Base-by-base conservation (phyloP, 208 protist species). In the Acanthamoeba healyi region DNA sequence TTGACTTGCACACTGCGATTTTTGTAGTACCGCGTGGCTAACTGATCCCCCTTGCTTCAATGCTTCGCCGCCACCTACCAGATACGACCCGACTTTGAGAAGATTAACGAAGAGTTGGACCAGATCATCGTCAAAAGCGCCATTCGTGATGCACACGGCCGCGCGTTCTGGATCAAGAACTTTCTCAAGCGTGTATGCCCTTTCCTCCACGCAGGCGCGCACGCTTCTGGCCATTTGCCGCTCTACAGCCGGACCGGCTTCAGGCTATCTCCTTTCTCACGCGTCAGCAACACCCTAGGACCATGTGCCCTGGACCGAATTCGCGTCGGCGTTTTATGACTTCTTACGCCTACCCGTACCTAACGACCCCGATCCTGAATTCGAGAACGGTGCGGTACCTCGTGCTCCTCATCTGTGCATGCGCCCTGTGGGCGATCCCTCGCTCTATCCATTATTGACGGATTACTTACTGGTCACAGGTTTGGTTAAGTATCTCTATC, bases 71-170 rank as follows among this genome's bases (percentile, higher is more conserved):
- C n/a, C 26, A 15, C 10, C 38, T 10, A 65, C 24, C 56, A 54
- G 32, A n/a, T 67, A n/a, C 56, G 87, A 34, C 87, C 87, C 24
- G n/a, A 92, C 34, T 92, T 92, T 92, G 36, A 44, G 15, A 46
- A 92, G 61, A 92, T 92, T 9, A 92, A 79, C 32, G 46, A 92
- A 36, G 46, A 67, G 61, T 29, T 92, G 36, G 87, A 92, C 29
- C 40, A 46, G 1, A 67, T 92, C 12, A 40, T 67, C 29, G 63
- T 92, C 4, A 40, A 92, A 17, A 46, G 32, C 10, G 87, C 87
- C 49, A 92, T 92, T 2, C 40, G 87, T 14, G 87, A 92, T 12
- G 42, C 87, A 46, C 87, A 92, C 65, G 87, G 87, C n/a, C 54
- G 63, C 17, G 14, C 65, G 2, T 92, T 92, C 32, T 92, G 87